A percentile compares a stretch with the other conserved stretches of the same genome.
Conservation (phyloP, 2,329 filamentous ascomycete species). For the Fusarium graminum region DNA sequence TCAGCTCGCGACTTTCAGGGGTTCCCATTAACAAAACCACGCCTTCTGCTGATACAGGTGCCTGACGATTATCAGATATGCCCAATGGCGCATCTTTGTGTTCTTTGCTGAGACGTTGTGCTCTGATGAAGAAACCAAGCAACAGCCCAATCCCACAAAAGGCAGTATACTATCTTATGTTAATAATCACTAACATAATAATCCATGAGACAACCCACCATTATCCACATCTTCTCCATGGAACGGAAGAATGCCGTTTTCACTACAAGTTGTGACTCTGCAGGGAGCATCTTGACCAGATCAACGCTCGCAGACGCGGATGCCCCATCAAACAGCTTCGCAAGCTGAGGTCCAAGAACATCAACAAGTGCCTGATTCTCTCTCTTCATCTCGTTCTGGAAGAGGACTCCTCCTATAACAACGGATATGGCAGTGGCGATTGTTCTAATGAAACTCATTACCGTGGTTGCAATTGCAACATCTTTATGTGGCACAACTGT, state of each 20-base stretch:
- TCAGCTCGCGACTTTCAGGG: not conserved
- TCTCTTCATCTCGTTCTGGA: slow-evolving; percentile 75
- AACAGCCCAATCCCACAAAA: slow-evolving; percentile 35
- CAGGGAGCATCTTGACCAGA: slow-evolving; percentile 55
- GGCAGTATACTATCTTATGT: slow-evolving; percentile 36
- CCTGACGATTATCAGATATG: slow-evolving; percentile 1
- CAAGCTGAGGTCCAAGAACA: slow-evolving; percentile 61
- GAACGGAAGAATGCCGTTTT: slow-evolving; percentile 46
- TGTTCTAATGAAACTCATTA: slow-evolving; percentile 72
- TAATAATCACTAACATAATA: not conserved
- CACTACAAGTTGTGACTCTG: slow-evolving; percentile 41
- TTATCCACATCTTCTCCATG: slow-evolving; percentile 48
- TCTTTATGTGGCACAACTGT: slow-evolving; percentile 70
- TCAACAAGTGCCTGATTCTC: slow-evolving; percentile 60
- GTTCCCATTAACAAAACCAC: not conserved
- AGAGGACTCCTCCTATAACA: slow-evolving; percentile 77
- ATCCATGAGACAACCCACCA: slow-evolving; percentile 34
- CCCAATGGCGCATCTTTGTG: slow-evolving; percentile 41
- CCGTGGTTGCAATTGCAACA: slow-evolving; percentile 72
- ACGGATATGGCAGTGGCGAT: slow-evolving; percentile 73
- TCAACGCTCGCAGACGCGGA: slow-evolving; percentile 69
- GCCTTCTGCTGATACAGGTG: not conserved
- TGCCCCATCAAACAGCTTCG: slow-evolving; percentile 64
- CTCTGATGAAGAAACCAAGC: slow-evolving; percentile 42
- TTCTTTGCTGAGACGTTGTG: slow-evolving; percentile 43